Conservation (phyloP, 2,329 filamentous ascomycete species). For the Didymella segeticola region DNA sequence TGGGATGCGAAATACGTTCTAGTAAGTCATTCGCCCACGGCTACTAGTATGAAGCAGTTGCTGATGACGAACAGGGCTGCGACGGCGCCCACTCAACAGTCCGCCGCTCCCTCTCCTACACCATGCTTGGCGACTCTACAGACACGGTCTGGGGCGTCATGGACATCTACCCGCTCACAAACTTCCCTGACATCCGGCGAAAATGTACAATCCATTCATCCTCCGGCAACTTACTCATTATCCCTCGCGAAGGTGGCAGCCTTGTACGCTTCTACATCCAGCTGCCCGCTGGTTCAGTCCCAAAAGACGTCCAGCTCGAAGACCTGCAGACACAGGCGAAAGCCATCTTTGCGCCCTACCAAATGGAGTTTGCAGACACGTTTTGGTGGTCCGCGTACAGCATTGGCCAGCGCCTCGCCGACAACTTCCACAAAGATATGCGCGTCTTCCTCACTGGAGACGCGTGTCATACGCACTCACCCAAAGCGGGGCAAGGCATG, state of each 20-base stretch:
- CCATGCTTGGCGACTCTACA: constrained; percentile 66
- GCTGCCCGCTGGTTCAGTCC: constrained; percentile 57
- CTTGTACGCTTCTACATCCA: constrained; percentile 70
- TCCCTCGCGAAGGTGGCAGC: constrained; percentile 61
- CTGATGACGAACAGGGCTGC: constrained; percentile 47
- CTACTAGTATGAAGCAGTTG: not conserved
- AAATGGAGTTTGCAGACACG: constrained; percentile 62
- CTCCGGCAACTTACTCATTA: constrained; percentile 57
- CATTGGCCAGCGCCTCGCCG: constrained; percentile 74
- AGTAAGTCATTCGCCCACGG: constrained; percentile 28
- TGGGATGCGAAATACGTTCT: constrained; percentile 50
- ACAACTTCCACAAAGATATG: constrained; percentile 69
- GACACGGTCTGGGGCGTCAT: constrained; percentile 66
- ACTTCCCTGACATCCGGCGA: constrained; percentile 60
- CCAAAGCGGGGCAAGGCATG: constrained; percentile 74
- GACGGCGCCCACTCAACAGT: constrained; percentile 62
- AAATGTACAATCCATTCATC: constrained; percentile 58
- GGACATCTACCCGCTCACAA: constrained; percentile 58
- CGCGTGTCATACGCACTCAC: constrained; percentile 72
- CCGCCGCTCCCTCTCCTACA: constrained; percentile 58
- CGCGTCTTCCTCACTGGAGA: constrained; percentile 75
- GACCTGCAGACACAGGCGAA: constrained; percentile 61
- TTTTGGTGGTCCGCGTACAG: constrained; percentile 77
- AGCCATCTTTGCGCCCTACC: constrained; percentile 62
- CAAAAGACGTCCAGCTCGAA: constrained; percentile 60